Evolutionary conservation across 768 basidiomycete species (phyloP).

Genomic region (Pleurotus sapidus): DNA sequence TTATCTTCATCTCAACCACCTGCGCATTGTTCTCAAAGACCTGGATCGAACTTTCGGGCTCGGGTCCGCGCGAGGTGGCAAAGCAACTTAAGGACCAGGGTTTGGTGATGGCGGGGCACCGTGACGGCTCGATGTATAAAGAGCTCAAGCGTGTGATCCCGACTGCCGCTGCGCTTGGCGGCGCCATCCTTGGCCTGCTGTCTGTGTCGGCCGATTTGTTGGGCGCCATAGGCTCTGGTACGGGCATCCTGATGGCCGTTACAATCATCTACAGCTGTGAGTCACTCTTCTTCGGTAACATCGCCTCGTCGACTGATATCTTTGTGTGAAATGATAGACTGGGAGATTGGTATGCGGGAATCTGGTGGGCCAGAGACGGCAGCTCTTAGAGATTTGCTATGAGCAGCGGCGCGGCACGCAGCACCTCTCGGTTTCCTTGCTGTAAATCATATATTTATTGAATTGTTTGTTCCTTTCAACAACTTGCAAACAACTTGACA

Average conservation of each 20-base stretch:
- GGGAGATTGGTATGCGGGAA: constrained; percentile 93
- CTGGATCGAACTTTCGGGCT: constrained; percentile 98
- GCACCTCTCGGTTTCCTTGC: no score
- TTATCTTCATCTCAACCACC: constrained; percentile 88
- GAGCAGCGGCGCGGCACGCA: constrained; percentile 16
- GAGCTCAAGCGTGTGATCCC: constrained; percentile 98
- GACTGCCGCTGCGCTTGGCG: constrained; percentile 95
- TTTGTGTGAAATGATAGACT: constrained; percentile 48
- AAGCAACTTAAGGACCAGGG: constrained; percentile 97
- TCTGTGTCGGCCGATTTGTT: constrained; percentile 91
- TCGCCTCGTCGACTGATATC: neutral
- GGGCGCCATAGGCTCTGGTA: constrained; percentile 95
- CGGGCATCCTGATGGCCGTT: constrained; percentile 96
- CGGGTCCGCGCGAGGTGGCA: constrained; percentile 94
- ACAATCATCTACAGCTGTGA: constrained; percentile 94
- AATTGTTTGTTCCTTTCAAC: no score
- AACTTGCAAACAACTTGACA: no score
- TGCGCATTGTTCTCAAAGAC: constrained; percentile 99
- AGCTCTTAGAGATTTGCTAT: constrained; percentile 75
- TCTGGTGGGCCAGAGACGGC: constrained; percentile 82
- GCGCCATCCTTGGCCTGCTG: constrained; percentile 89
- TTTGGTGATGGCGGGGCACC: constrained; percentile 83
- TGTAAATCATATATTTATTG: no score
- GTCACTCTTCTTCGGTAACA: constrained; percentile 24
- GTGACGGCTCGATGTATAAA: constrained; percentile 99